Percentiles rank a stretch among this genome's conserved stretches.
Conservation (phyloP, 108 stramenopile genomes). For the Chaetoceros tenuissimus region DNA sequence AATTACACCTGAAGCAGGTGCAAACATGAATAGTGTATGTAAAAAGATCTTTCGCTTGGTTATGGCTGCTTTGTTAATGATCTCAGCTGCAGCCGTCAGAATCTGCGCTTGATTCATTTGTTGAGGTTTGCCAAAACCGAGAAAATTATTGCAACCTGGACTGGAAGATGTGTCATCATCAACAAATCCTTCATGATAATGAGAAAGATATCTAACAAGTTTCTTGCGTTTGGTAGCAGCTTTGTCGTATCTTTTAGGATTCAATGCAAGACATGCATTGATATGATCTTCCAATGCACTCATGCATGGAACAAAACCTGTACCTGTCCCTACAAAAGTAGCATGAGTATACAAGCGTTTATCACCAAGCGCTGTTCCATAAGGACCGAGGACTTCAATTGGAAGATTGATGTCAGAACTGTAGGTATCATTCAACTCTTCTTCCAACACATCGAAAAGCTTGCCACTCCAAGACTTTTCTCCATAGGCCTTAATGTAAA, state of each 20-base stretch:
- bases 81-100: too few species aligned
- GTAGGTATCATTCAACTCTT: constrained; percentile 1
- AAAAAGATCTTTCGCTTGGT: too few species aligned
- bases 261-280: constrained; percentile 6
- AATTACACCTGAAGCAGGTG: constrained; percentile 20
- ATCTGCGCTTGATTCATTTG: too few species aligned
- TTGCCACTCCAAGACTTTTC: constrained; percentile 2
- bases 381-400: constrained; percentile 34
- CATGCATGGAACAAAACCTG: constrained; percentile 3
- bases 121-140: too few species aligned
- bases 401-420: neutral
- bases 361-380: constrained; percentile 28
- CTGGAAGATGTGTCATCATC: too few species aligned
- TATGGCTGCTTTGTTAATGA: too few species aligned
- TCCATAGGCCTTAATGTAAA: constrained; percentile 27
- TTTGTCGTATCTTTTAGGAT: too few species aligned
- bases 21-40: constrained; percentile 14
- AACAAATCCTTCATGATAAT: too few species aligned
- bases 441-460: neutral
- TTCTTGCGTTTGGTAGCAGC: too few species aligned
- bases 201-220: too few species aligned
- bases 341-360: constrained; percentile 19
- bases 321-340: constrained; percentile 28
- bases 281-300: constrained; percentile 31
- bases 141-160: too few species aligned